A percentile compares a stretch with the other conserved stretches of the same genome.
These are phyloP conservation scores for Lanzia echinophila DNA, from an alignment of 2,329 filamentous ascomycete genomes.

Conservation along the genomic window DNA sequence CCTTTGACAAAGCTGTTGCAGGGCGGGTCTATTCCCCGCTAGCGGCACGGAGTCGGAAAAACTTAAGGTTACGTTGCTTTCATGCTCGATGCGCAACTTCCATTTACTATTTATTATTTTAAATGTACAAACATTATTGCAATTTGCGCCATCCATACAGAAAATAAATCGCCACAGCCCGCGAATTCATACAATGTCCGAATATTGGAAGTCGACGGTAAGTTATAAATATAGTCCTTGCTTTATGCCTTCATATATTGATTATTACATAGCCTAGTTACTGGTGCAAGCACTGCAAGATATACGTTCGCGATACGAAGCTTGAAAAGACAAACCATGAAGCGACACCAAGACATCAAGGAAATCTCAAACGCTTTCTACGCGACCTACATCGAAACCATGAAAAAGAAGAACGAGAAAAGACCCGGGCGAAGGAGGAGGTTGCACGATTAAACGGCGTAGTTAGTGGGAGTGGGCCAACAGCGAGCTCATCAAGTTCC, in stretches of 20 bases:
- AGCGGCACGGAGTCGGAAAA: background rate
- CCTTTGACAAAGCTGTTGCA: background rate
- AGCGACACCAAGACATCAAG: slow-evolving; percentile 76
- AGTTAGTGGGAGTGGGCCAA: slow-evolving; percentile 41
- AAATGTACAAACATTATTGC: background rate
- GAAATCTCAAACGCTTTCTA: slow-evolving; percentile 79
- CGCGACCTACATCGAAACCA: slow-evolving; percentile 81
- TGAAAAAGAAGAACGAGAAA: slow-evolving; percentile 73
- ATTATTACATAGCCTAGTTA: slow-evolving; percentile 61
- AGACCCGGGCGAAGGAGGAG: slow-evolving; percentile 75
- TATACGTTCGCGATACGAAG: slow-evolving; percentile 85
- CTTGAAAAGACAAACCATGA: slow-evolving; percentile 88
- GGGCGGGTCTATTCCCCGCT: background rate
- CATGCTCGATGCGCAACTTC: too few relatives aligned
- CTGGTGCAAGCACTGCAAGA: slow-evolving; percentile 96
- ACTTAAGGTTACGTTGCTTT: background rate
- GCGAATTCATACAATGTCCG: slow-evolving; percentile 59
- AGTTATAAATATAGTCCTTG: slow-evolving; percentile 20
- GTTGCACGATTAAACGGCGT: slow-evolving; percentile 79
- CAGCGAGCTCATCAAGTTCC: slow-evolving; percentile 20
- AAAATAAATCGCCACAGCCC: background rate
- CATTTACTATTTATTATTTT: too few relatives aligned
- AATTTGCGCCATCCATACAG: background rate
- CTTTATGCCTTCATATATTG: slow-evolving; percentile 9
- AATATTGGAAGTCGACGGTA: slow-evolving; percentile 96